Evolutionary conservation across 1,284 basidiomycete species (phyloP), one percentile per base, ranked within the genome.

Genomic region (Trichosporon asahii): DNA sequence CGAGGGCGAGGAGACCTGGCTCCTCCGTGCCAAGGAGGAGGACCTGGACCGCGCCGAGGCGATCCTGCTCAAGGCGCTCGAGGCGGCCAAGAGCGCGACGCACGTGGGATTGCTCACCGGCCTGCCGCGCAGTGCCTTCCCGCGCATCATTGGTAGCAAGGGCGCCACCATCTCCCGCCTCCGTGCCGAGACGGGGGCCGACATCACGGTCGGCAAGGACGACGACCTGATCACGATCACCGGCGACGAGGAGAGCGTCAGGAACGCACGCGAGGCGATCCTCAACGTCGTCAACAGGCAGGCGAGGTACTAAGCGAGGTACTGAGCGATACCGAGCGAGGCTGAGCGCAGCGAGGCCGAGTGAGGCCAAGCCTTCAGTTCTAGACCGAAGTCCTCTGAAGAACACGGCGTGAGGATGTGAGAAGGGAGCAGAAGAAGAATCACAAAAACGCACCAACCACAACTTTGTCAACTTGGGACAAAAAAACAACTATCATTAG

Each of bases 201-300:
- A 95, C 80, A 94, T 96, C 74, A 92, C 89, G 60, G 92, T 95
- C 73, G 89, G 91, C 81, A 89, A 91, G 75, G 92, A 94, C 74
- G 91, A 91, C 79, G 64, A 87, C 78, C 90, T 90, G 27, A 93
- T 95, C 77, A 88, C 91, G 72, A 91, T 95, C 78, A 88, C 90
- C 65, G 93, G 94, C 75, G 81, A 83, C 70, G 88, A 91, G 81
- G 81, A 86, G 68, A 89, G 90, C 69, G 89, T 95, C 67, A 82
- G 88, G 69, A 86, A 88, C 53, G 93, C 93, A 37, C 93, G 90
- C 83, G 90, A 92, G 63, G 91, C 90, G 29, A 93, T 95, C 78
- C 82, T 92, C 66, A 87, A 86, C 78, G 90, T 92, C 82, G 87
- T 86, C n/a, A 76, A 77, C 40, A 1, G 40, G 2, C 12, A 75